A percentile compares a stretch with the other conserved stretches of the same genome.
phyloP scores from a whole-genome alignment of 2,329 filamentous ascomycete genomes.

The Exophiala xenobiotica region DNA sequence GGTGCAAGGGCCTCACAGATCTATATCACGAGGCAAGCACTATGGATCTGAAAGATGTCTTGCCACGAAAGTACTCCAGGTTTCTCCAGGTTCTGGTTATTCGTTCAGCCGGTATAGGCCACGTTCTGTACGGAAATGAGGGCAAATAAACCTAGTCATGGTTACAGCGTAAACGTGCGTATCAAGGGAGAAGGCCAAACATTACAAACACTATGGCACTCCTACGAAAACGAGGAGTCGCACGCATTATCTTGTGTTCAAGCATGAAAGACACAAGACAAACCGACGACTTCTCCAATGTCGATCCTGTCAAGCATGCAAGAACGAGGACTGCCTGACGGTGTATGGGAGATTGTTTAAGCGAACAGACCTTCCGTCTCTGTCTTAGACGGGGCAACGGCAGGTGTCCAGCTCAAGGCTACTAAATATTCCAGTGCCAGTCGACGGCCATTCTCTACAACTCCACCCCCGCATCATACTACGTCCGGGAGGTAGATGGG shows the following conservation, averaged over 20 bases:
- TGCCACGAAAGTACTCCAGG: not conserved
- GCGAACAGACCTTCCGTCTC: no score
- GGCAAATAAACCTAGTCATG: not conserved
- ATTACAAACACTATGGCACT: no score
- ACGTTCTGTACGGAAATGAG: not conserved
- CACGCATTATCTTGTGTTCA: no score
- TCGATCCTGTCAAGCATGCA: not conserved
- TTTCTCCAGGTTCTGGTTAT: slow-evolving; percentile 6
- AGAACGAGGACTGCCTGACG: not conserved
- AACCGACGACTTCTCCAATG: not conserved
- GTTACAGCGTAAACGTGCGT: not conserved
- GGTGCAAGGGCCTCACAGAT: not conserved
- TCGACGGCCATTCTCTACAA: no score
- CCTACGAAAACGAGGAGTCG: no score
- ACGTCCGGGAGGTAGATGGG: not conserved
- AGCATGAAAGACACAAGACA: not conserved
- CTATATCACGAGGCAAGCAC: not conserved
- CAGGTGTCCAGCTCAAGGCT: no score
- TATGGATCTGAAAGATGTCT: not conserved
- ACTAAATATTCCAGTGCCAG: no score
- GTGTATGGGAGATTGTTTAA: slow-evolving; percentile 18
- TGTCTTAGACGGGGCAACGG: no score
- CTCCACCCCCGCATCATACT: slow-evolving; percentile 3
- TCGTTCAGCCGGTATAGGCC: slow-evolving; percentile 13
- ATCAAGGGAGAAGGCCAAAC: no score